Conservation (phyloP, 495 filamentous ascomycete species). For the Penicillium roqueforti region DNA sequence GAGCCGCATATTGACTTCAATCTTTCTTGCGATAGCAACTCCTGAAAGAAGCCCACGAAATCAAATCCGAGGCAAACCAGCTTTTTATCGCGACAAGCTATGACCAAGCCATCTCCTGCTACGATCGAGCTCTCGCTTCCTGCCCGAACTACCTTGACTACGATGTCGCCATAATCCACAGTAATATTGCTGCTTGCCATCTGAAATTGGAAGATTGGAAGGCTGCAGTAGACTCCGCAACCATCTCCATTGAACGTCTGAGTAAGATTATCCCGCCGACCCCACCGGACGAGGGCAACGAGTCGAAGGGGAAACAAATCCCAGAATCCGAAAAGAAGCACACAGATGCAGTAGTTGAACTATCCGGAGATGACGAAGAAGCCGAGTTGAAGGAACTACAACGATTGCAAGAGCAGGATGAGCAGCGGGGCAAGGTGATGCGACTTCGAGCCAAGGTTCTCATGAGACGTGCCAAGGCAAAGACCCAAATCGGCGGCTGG, state of each 20-base stretch:
- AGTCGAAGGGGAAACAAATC: slow-evolving; percentile 19
- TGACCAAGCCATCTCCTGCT: slow-evolving; percentile 81
- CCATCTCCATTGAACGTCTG: slow-evolving; percentile 65
- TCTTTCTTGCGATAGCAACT: slow-evolving; percentile 47
- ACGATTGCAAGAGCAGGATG: slow-evolving; percentile 47
- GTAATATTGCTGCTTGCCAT: slow-evolving; percentile 89
- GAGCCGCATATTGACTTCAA: slow-evolving; percentile 7
- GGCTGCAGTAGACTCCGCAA: slow-evolving; percentile 70
- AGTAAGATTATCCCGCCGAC: slow-evolving; percentile 53
- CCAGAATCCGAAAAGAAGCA: slow-evolving; percentile 11
- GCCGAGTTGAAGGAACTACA: slow-evolving; percentile 54
- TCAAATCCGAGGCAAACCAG: slow-evolving; percentile 73
- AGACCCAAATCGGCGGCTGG: slow-evolving; percentile 71
- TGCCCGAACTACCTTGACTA: slow-evolving; percentile 88
- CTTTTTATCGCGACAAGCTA: slow-evolving; percentile 70
- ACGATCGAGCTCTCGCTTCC: slow-evolving; percentile 75
- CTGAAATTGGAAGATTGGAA: slow-evolving; percentile 87
- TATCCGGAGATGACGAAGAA: slow-evolving; percentile 53
- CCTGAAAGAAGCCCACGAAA: slow-evolving; percentile 64
- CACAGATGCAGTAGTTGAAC: slow-evolving; percentile 43
- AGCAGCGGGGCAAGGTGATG: slow-evolving; percentile 59
- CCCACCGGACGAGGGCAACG: slow-evolving; percentile 15
- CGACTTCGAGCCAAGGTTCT: slow-evolving; percentile 80
- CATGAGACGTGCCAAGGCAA: slow-evolving; percentile 75
- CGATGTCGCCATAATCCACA: slow-evolving; percentile 80